A percentile compares a stretch with the other conserved stretches of the same genome.
Evolutionary conservation across 192 early-diverging fungal species (phyloP).

Genomic region (Gryganskiella cystojenkinii): DNA sequence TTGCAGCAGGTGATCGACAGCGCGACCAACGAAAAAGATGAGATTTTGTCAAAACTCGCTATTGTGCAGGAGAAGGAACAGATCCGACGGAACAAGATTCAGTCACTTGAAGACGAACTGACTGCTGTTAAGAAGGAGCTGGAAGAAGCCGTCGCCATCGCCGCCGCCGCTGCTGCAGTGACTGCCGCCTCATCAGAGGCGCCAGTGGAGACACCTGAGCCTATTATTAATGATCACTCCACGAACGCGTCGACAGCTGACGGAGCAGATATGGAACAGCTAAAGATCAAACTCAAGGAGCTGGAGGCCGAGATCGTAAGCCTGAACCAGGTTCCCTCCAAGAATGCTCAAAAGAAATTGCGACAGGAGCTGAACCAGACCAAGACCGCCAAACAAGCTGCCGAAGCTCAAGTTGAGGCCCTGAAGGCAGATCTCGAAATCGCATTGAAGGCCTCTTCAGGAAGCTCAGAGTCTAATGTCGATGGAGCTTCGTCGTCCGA

Average conservation of each 20-base stretch:
- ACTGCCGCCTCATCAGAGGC: background rate
- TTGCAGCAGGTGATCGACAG: slow-evolving; percentile 15
- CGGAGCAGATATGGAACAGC: slow-evolving; percentile 8
- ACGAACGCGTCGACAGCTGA: too few relatives aligned
- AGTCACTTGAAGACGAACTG: slow-evolving; percentile 25
- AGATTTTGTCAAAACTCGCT: slow-evolving; percentile 33
- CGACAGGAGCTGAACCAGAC: slow-evolving; percentile 50
- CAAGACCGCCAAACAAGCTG: slow-evolving; percentile 45
- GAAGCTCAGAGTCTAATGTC: background rate
- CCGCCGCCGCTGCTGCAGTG: background rate
- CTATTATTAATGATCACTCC: background rate
- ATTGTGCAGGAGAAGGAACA: slow-evolving; percentile 34
- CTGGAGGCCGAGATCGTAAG: slow-evolving; percentile 36
- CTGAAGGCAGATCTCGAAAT: slow-evolving; percentile 37
- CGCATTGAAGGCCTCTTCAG: slow-evolving; percentile 4
- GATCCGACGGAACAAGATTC: slow-evolving; percentile 9
- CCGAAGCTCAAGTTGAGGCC: slow-evolving; percentile 27
- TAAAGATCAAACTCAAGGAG: slow-evolving; percentile 17
- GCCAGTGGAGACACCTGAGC: background rate
- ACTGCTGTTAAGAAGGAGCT: slow-evolving; percentile 12
- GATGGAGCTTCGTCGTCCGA: background rate
- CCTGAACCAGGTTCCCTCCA: slow-evolving; percentile 33
- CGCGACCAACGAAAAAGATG: slow-evolving; percentile 22
- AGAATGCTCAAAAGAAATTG: slow-evolving; percentile 46
- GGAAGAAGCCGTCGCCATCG: slow-evolving; percentile 6